Conservation (phyloP, 2,329 filamentous ascomycete species). For the Oidium heveae region DNA sequence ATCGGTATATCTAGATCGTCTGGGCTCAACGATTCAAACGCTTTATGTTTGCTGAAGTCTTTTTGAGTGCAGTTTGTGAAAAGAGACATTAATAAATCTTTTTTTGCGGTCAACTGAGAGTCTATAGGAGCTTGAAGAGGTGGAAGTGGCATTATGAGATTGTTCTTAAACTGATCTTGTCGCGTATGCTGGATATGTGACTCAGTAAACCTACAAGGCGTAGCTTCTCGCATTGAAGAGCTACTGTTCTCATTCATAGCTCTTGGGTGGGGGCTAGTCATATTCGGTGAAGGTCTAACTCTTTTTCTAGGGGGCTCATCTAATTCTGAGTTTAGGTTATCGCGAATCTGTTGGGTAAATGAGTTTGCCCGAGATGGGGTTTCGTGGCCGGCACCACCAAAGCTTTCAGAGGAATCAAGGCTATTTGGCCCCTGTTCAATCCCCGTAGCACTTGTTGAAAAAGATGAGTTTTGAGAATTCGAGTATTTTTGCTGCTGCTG, state of each 20-base stretch:
- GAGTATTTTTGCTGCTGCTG: constrained; percentile 32
- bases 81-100: constrained; percentile 55
- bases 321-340: constrained; percentile 23
- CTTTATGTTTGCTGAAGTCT: constrained; percentile 50
- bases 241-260: constrained; percentile 19
- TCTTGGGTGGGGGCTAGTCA: constrained; percentile 18
- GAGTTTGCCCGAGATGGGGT: constrained; percentile 48
- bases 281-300: constrained; percentile 29
- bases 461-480: constrained; percentile 35
- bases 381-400: constrained; percentile 26
- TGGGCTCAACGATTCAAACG: constrained; percentile 48
- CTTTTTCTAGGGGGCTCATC: constrained; percentile 67
- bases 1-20: constrained; percentile 80
- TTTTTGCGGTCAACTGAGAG: constrained; percentile 51
- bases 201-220: constrained; percentile 58
- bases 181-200: constrained; percentile 39
- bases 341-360: constrained; percentile 14
- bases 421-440: constrained; percentile 65
- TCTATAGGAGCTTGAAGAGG: constrained; percentile 37
- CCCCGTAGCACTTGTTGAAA: constrained; percentile 45
- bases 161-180: constrained; percentile 20
- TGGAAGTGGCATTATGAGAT: constrained; percentile 32
- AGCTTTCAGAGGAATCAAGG: constrained; percentile 49
- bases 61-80: constrained; percentile 43
- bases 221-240: constrained; percentile 31